Conservation (phyloP, 805 yeast genomes). For the Schwanniomyces vanrijiae region DNA sequence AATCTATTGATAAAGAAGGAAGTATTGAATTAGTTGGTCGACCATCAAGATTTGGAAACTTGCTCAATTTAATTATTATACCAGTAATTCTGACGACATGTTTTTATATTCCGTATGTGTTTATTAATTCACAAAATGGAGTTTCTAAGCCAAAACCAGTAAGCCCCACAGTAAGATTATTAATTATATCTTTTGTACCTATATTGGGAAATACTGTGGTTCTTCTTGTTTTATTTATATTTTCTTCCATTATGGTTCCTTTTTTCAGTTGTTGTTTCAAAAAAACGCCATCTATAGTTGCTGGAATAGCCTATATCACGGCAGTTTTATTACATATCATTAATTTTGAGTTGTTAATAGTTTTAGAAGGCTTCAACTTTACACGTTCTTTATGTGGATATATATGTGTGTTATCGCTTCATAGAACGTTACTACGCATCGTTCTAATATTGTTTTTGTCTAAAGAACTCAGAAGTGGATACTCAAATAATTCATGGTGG, state of each 20-base stretch:
- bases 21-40: slow-evolving; percentile 4
- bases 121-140: slow-evolving; percentile 86
- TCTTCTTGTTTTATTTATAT: slow-evolving; percentile 28
- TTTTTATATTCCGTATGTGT: slow-evolving; percentile 65
- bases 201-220: slow-evolving; percentile 37
- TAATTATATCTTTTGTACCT: slow-evolving; percentile 53
- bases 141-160: slow-evolving; percentile 44
- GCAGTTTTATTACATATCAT: slow-evolving; percentile 34
- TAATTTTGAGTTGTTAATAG: slow-evolving; percentile 35
- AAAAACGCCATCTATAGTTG: slow-evolving; percentile 35
- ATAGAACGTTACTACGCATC: slow-evolving; percentile 32
- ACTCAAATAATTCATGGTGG: slow-evolving; percentile 52
- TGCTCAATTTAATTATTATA: slow-evolving; percentile 16
- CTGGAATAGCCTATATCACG: slow-evolving; percentile 39
- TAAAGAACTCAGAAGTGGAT: slow-evolving; percentile 42
- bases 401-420: slow-evolving; percentile 37
- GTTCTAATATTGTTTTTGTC: slow-evolving; percentile 33
- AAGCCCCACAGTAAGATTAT: slow-evolving; percentile 59
- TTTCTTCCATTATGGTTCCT: slow-evolving; percentile 41
- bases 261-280: slow-evolving; percentile 29
- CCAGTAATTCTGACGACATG: slow-evolving; percentile 15
- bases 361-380: slow-evolving; percentile 44
- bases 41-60: slow-evolving; percentile 12
- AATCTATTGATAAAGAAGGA: neutral
- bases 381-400: slow-evolving; percentile 39